Percentiles rank a stretch among this genome's conserved stretches.
Conservation (phyloP, 208 protist genomes). For the Acanthamoeba sp. region DNA sequence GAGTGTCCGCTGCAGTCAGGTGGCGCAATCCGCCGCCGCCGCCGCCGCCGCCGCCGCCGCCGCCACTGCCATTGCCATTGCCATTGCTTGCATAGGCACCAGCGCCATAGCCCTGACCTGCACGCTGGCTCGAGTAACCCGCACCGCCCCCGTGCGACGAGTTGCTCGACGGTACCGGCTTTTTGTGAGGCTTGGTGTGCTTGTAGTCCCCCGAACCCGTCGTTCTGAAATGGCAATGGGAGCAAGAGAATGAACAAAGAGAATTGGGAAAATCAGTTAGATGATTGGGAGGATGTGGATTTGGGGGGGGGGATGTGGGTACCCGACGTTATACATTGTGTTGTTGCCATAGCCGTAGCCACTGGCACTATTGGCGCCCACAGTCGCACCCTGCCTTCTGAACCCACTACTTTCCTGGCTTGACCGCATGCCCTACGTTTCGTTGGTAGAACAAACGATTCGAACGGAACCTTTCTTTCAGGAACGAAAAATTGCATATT, state of each 20-base stretch:
- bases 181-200: neutral
- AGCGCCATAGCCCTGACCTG: neutral
- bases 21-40: neutral
- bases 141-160: neutral
- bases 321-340: slow-evolving; percentile 34
- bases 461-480: neutral
- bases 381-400: neutral
- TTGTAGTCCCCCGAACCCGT: slow-evolving; percentile 52
- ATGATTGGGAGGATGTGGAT: neutral
- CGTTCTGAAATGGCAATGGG: neutral
- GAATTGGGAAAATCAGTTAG: neutral
- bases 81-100: neutral
- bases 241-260: neutral
- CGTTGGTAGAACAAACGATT: neutral
- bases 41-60: neutral
- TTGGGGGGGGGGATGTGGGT: neutral
- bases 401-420: slow-evolving; percentile 33
- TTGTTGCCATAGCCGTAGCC: slow-evolving; percentile 61
- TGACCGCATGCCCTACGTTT: neutral
- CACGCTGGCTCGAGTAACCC: neutral
- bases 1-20: neutral
- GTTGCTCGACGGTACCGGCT: neutral
- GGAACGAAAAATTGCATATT: neutral
- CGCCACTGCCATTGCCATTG: neutral
- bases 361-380: slow-evolving; percentile 52